Evolutionary conservation across 495 filamentous ascomycete species (phyloP).

Genomic region (Penicillium manginii): DNA sequence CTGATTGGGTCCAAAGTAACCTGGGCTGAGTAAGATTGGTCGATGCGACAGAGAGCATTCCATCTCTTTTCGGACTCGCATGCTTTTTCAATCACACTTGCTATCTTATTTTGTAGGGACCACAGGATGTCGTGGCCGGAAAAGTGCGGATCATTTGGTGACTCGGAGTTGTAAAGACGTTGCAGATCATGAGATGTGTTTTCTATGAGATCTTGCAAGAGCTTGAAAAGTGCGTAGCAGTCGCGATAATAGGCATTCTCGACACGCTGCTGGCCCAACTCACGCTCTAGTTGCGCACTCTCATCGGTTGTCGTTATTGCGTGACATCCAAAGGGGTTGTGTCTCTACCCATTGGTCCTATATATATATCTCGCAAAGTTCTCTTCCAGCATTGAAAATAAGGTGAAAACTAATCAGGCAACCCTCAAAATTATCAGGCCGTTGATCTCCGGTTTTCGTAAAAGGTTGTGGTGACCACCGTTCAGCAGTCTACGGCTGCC

Average conservation of each 20-base stretch:
- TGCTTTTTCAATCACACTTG: too few relatives aligned
- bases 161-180: background rate
- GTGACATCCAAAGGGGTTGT: background rate
- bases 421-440: background rate
- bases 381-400: background rate
- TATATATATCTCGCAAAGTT: background rate
- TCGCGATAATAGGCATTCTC: constrained; percentile 9
- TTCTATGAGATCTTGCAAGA: constrained; percentile 2
- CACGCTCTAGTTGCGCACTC: constrained; percentile 2
- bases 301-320: constrained; percentile 7
- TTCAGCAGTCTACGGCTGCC: background rate
- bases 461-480: background rate
- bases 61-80: background rate
- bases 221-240: constrained; percentile 13
- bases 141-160: background rate
- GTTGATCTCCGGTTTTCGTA: background rate
- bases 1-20: too few relatives aligned
- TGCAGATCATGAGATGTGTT: background rate
- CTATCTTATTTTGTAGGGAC: too few relatives aligned
- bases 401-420: too few relatives aligned
- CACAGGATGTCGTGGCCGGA: too few relatives aligned
- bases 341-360: background rate
- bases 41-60: too few relatives aligned
- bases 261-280: constrained; percentile 5
- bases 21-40: too few relatives aligned